These are phyloP conservation scores for Aegilops sharonensis DNA, from an alignment of 176 grass and related monocot species.

Conservation along the genomic window DNA sequence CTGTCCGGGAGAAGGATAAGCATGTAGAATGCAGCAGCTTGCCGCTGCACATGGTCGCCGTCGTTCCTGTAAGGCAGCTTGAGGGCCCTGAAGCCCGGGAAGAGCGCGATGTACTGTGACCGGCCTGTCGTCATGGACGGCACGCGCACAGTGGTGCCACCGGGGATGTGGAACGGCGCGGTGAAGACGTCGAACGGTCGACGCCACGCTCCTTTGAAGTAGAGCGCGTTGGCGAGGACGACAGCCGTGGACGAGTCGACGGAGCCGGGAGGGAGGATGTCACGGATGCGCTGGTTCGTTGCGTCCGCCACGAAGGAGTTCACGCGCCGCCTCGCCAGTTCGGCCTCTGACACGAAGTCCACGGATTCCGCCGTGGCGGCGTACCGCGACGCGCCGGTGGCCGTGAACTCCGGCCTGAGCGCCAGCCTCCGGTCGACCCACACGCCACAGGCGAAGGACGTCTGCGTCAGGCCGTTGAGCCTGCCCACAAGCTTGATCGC, in stretches of 20 bases:
- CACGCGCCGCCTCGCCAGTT: not conserved
- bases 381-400: not conserved
- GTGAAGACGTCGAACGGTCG: no score
- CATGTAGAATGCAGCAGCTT: not conserved
- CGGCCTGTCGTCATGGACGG: no score
- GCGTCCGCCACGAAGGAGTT: not conserved
- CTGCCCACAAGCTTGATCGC: not conserved
- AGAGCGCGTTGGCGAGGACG: constrained; percentile 29
- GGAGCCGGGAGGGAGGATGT: constrained; percentile 7
- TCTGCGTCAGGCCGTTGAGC: not conserved
- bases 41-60: no score
- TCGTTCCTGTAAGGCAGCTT: not conserved
- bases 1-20: not conserved
- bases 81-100: not conserved
- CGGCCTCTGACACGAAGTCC: not conserved
- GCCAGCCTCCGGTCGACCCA: not conserved
- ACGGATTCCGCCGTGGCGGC: not conserved
- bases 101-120: no score
- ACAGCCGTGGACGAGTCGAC: not conserved
- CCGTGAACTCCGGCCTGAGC: not conserved
- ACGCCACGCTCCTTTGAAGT: no score
- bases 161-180: no score
- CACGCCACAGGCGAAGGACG: not conserved
- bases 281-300: not conserved
- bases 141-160: no score